Evolutionary conservation across 78 protist species (phyloP), one percentile per base, ranked within the genome.

Genomic region (Dictyostelium brefeldianum): DNA sequence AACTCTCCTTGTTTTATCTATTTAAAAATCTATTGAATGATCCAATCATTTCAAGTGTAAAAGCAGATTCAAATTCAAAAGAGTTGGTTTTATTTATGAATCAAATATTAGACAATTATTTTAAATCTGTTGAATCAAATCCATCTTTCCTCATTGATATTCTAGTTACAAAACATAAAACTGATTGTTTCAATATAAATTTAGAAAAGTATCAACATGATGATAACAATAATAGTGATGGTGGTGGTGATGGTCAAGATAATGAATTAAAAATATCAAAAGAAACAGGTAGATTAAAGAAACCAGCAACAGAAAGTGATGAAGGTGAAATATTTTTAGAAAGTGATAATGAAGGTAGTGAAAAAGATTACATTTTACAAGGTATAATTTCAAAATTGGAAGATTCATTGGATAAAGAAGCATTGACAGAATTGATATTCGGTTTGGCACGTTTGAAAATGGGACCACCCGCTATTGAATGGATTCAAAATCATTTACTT

Each of bases 21-120:
- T 85, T 85, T 57, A 75, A 85, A 6, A 75, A 62, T 29, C 80
- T 85, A 27, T 15, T 85, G 18, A 59, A 75, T 62, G 92, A 85
- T 59, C 46, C 71, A 43, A 47, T n/a, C 11, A 69, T 57, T 36
- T 29, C 31, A 22, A 85, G 51, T 6, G 43, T 81, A 9, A 83
- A 22, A 5, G 27, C 43, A 11, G 18, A 54, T 17, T 25, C 22
- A 27, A 41, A 41, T 15, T 27, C 78, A 41, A 70, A 27, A 70
- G 77, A 74, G 1, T 27, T 85, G 25, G 7, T 75, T 2, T 75
- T 27, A 1, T 41, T 75, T 5, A 62, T 75, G 29, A 31, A 62
- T 25, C 47, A 54, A 29, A 53, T 85, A 0, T 57, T 85, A 2
- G n/a, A 48, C 0, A 62, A 62, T 22, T 85, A 51, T 59, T 85